Base-by-base conservation (phyloP, 208 protist genomes). In the Trypanosoma cruzi region DNA sequence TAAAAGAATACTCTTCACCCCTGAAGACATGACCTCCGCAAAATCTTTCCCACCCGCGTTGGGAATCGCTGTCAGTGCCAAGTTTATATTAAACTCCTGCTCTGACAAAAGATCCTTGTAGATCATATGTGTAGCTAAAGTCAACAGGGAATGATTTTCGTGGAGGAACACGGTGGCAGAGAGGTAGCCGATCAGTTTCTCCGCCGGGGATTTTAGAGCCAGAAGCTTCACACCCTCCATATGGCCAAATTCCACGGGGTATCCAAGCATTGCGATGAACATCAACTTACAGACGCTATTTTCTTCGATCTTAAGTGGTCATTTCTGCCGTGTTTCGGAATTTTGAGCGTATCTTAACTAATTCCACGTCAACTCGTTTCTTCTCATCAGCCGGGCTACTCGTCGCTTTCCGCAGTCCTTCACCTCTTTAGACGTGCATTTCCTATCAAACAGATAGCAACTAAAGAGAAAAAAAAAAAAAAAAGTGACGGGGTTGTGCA, bases 241-340 rank as follows among this genome's bases (percentile, higher is more conserved):
- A 78, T 99, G 97, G 11, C 99, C 99, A 91, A 99, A 99, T 57
- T 99, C 98, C 32, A 99, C 87, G 24, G 98, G 98, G 81, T 99
- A 99, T 13, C 99, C 99, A 4, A 99, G 81, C 85, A 99, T 99
- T 56, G 97, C 98, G 70, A 99, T 99, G 82, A 99, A 99, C 69
- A 99, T 92, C 14, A 99, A 85, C 85, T 99, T 99, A 82, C 96
- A 98, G 31, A 99, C 95, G 80, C n/a, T 99, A 99, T 82, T 99
- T 99, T 75, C 99, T 99, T 16, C 95, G 80, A 61, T 99, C 86
- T 79, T 99, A 99, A 29, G 77, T 85, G 44, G 78, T 98, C 79
- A 98, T 88, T 49, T 71, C 71, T 14, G 64, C 61, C 0, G 71
- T 71, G 29, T 94, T 80, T 40, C 96, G 94, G 79, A 99, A 99